A percentile compares a stretch with the other conserved stretches of the same genome.
Conservation (phyloP, 2,329 filamentous ascomycete genomes). For the Diplodia seriata region DNA sequence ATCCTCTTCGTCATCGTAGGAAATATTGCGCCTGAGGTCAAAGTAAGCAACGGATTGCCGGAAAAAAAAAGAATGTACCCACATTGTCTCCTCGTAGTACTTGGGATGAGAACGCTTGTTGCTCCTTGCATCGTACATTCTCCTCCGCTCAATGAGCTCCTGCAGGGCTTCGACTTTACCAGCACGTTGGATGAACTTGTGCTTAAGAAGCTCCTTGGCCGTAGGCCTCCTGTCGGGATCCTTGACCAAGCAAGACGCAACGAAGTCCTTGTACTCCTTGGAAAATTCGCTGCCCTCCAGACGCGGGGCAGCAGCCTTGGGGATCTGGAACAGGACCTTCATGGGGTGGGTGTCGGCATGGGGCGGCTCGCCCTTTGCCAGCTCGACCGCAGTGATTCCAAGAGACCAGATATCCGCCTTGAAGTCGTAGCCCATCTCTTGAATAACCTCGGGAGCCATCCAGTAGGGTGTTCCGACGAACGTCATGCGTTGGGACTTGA, state of each 20-base stretch:
- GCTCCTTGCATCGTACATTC: conserved; percentile 79
- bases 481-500: conserved; percentile 96
- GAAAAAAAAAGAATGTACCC: conserved; percentile 40
- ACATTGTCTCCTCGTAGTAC: conserved; percentile 93
- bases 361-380: conserved; percentile 90
- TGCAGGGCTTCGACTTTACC: conserved; percentile 88
- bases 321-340: conserved; percentile 96
- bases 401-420: conserved; percentile 98
- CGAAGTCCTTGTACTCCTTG: conserved; percentile 92
- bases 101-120: conserved; percentile 71
- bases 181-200: conserved; percentile 85
- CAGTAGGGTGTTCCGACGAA: conserved; percentile 98
- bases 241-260: conserved; percentile 88
- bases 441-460: conserved; percentile 99
- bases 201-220: conserved; percentile 84
- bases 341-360: conserved; percentile 97
- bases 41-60: conserved; percentile 2
- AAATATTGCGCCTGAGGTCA: conserved; percentile 65
- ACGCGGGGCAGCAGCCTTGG: conserved; percentile 84
- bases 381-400: conserved; percentile 90
- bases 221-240: conserved; percentile 84
- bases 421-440: conserved; percentile 96
- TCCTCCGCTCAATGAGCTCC: conserved; percentile 82
- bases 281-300: conserved; percentile 83
- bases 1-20: conserved; percentile 63